These are phyloP conservation scores for Madurella mycetomatis DNA, from an alignment of 2,329 filamentous ascomycete genomes.

Conservation along the genomic window DNA sequence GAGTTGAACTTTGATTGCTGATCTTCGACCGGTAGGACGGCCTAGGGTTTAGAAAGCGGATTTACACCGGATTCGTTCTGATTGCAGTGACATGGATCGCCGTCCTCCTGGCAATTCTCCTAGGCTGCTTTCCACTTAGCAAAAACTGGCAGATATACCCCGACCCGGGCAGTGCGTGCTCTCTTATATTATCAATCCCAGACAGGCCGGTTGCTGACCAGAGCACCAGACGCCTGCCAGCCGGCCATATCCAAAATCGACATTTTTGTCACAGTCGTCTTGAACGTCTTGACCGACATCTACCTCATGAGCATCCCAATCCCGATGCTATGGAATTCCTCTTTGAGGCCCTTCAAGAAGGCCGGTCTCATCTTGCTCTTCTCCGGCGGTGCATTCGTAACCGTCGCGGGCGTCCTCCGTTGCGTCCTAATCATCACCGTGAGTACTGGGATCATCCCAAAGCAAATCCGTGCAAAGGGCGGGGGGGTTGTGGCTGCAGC, in stretches of 20 bases:
- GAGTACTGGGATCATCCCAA: neutral
- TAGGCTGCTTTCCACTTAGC: slow-evolving; percentile 34
- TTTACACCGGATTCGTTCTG: slow-evolving; percentile 33
- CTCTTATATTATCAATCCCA: slow-evolving; percentile 39
- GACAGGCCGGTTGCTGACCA: slow-evolving; percentile 40
- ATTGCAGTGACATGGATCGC: slow-evolving; percentile 33
- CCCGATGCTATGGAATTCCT: slow-evolving; percentile 50
- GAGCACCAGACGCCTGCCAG: slow-evolving; percentile 41
- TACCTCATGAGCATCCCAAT: slow-evolving; percentile 39
- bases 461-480: neutral
- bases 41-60: slow-evolving; percentile 27
- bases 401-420: slow-evolving; percentile 50
- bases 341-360: slow-evolving; percentile 47
- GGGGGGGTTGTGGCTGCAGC: too few species aligned
- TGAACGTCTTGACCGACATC: slow-evolving; percentile 39
- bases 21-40: slow-evolving; percentile 21
- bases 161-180: slow-evolving; percentile 37
- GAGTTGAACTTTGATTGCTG: neutral
- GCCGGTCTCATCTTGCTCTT: slow-evolving; percentile 50
- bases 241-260: slow-evolving; percentile 36
- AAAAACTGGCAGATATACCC: slow-evolving; percentile 42
- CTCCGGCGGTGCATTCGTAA: slow-evolving; percentile 52
- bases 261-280: slow-evolving; percentile 35
- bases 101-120: slow-evolving; percentile 31
- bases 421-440: slow-evolving; percentile 46